These are phyloP conservation scores for Thalassiosira allenii DNA, from an alignment of 352 stramenopile species.

Conservation along the genomic window DNA sequence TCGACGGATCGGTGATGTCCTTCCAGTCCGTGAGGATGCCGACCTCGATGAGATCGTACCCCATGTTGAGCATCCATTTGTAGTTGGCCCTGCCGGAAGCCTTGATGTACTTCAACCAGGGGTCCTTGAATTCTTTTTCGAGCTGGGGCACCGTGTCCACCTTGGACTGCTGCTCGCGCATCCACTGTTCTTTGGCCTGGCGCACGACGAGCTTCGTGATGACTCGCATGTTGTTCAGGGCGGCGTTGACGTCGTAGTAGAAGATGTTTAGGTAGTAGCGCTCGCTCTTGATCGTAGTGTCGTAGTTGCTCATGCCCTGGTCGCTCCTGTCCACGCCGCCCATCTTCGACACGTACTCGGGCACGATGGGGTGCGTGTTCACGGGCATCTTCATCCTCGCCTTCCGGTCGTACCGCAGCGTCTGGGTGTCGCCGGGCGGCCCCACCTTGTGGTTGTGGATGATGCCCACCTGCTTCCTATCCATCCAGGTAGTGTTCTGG, in stretches of 20 bases:
- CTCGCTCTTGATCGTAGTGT: neutral
- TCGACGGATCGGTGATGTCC: neutral
- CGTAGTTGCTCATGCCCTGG: neutral
- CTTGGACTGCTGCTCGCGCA: neutral
- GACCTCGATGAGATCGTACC: neutral
- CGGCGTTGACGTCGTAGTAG: constrained; percentile 8
- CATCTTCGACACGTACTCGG: constrained; percentile 9
- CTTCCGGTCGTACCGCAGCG: neutral
- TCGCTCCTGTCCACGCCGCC: constrained; percentile 4
- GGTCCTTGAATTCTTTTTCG: neutral
- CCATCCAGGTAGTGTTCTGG: constrained; percentile 31
- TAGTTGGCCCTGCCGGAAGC: neutral
- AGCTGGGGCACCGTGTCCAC: neutral
- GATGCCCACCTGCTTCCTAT: constrained; percentile 29
- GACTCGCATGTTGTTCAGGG: constrained; percentile 7
- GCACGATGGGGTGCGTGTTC: neutral
- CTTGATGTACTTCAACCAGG: neutral
- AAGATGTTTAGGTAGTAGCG: constrained; percentile 6
- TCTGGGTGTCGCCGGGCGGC: neutral
- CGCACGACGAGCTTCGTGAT: neutral
- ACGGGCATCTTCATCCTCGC: neutral
- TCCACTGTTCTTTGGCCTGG: constrained; percentile 5
- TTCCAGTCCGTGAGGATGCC: neutral
- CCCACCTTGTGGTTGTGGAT: constrained; percentile 15
- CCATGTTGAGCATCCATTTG: constrained; percentile 10